Evolutionary conservation across 768 basidiomycete species (phyloP).

Genomic region (Boletales sp.): DNA sequence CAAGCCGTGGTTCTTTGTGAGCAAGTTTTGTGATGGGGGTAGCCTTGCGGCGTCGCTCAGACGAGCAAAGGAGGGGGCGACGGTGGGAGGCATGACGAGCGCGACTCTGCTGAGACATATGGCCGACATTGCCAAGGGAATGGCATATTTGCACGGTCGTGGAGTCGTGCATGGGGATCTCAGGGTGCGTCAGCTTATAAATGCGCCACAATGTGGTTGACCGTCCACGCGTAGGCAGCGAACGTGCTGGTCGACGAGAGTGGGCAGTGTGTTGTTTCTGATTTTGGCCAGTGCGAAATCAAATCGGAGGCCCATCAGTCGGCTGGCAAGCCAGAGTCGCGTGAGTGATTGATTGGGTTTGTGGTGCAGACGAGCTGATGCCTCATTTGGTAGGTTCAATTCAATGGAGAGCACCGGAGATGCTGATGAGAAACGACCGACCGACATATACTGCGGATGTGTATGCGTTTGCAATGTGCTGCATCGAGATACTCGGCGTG

Average conservation of each 20-base stretch:
- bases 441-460: conserved; percentile 60
- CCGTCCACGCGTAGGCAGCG: conserved; percentile 42
- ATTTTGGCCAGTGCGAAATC: conserved; percentile 83
- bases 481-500: conserved; percentile 59
- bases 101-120: conserved; percentile 50
- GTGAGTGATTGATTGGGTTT: conserved; percentile 27
- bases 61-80: conserved; percentile 11
- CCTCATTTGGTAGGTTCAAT: conserved; percentile 44
- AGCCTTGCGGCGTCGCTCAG: conserved; percentile 60
- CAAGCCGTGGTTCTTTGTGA: conserved; percentile 78
- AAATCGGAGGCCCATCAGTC: conserved; percentile 65
- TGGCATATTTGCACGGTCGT: conserved; percentile 72
- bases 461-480: conserved; percentile 66
- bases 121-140: conserved; percentile 73
- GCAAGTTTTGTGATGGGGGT: conserved; percentile 66
- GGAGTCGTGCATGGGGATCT: conserved; percentile 78
- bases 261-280: conserved; percentile 67
- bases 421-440: conserved; percentile 45
- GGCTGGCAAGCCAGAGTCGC: conserved; percentile 46
- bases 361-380: background rate
- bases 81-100: conserved; percentile 25
- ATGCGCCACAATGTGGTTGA: background rate
- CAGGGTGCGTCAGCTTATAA: conserved; percentile 46
- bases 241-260: conserved; percentile 75
- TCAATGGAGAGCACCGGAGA: conserved; percentile 71